phyloP scores from a whole-genome alignment of 176 grass and related monocot species.

The Aechmea fasciata region DNA sequence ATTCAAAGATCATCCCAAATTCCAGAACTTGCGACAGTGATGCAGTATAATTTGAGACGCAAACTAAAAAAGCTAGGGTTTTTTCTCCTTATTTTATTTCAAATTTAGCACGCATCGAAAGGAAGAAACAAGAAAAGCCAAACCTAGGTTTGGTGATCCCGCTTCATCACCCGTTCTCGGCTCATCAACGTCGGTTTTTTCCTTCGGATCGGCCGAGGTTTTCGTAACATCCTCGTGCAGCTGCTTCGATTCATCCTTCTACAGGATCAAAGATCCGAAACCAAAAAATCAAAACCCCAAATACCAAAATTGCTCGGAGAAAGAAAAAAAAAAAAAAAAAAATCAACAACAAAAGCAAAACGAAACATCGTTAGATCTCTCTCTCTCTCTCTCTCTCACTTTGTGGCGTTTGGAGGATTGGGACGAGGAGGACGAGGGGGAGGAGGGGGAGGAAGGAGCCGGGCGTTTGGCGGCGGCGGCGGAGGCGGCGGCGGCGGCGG shows the following conservation, averaged over 20 bases:
- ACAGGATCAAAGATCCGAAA: neutral
- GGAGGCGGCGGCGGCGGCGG: neutral
- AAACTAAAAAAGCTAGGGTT: too few species aligned
- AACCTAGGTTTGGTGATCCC: neutral
- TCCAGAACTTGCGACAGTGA: too few species aligned
- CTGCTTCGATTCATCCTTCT: slow-evolving; percentile 4
- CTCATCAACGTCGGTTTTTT: slow-evolving; percentile 10
- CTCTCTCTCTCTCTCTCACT: slow-evolving; percentile 66
- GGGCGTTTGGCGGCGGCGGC: slow-evolving; percentile 26
- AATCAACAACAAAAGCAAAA: neutral
- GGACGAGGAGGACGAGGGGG: neutral
- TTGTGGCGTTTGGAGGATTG: slow-evolving; percentile 54
- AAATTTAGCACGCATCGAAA: too few species aligned
- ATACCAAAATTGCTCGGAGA: slow-evolving; percentile 25
- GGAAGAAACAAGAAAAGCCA: neutral
- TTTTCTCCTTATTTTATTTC: too few species aligned
- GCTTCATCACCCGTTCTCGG: neutral
- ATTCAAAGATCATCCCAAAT: too few species aligned
- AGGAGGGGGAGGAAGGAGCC: neutral
- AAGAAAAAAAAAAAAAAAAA: neutral
- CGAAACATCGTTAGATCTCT: neutral
- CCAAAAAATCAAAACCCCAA: slow-evolving; percentile 17
- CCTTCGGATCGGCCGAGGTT: neutral
- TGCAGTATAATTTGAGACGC: too few species aligned
- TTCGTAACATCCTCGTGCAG: neutral